A percentile compares a stretch with the other conserved stretches of the same genome.
Conservation (phyloP, 345 rosid genomes). For the Excoecaria cochinchinensis region DNA sequence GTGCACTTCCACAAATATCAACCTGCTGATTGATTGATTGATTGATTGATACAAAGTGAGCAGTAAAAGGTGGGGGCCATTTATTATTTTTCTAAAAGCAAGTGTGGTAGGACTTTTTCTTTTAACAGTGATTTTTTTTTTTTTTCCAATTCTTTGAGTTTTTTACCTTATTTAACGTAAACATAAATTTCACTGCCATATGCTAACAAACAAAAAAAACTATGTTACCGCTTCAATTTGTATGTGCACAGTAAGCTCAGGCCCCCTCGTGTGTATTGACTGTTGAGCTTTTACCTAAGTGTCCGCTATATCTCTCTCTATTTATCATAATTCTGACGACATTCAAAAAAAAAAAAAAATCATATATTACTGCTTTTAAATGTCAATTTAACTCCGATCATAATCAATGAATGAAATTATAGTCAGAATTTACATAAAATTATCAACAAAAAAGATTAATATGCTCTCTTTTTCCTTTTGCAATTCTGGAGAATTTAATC, state of each 20-base stretch:
- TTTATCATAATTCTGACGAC: no score
- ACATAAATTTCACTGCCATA: constrained; percentile 15
- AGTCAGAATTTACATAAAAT: no score
- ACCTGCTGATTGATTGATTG: constrained; percentile 18
- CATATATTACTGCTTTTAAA: no score
- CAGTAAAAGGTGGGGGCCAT: constrained; percentile 5
- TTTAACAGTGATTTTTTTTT: neutral
- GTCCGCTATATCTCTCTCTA: no score
- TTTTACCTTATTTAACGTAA: constrained; percentile 7
- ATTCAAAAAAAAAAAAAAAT: no score
- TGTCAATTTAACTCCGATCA: no score
- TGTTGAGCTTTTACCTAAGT: no score
- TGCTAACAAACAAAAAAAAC: neutral
- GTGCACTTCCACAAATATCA: constrained; percentile 9
- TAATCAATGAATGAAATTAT: no score
- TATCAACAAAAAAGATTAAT: no score
- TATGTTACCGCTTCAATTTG: constrained; percentile 1
- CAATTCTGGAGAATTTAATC: no score
- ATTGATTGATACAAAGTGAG: neutral
- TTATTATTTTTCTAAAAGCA: neutral
- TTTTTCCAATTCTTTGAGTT: neutral
- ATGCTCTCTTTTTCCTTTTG: no score
- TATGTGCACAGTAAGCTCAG: neutral
- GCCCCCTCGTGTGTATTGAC: constrained; percentile 28
- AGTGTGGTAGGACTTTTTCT: neutral